Evolutionary conservation across 768 basidiomycete genomes (phyloP).

Genomic region (Suillus decipiens): DNA sequence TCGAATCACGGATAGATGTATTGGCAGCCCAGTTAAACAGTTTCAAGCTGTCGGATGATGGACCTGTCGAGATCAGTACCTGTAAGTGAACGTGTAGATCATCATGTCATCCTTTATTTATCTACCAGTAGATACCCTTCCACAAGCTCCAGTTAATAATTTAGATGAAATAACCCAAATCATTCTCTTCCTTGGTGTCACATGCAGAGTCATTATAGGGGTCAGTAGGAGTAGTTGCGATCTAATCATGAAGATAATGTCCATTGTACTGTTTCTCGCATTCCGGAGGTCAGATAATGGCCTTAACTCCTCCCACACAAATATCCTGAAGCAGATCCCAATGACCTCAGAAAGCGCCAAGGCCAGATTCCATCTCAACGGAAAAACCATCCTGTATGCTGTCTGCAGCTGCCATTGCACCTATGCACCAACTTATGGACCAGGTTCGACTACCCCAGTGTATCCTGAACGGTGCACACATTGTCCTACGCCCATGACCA

Average conservation of each 20-base stretch:
- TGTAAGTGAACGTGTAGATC: background rate
- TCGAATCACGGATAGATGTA: background rate
- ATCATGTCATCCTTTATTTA: background rate
- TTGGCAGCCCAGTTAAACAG: background rate
- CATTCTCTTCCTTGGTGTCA: background rate
- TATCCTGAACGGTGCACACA: background rate
- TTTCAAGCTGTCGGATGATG: background rate
- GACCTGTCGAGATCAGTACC: background rate
- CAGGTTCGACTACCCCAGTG: too few species aligned
- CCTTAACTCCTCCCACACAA: conserved; percentile 4
- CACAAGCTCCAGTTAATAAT: background rate
- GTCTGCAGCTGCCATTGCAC: too few species aligned
- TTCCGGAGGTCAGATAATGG: background rate
- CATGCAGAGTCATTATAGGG: conserved; percentile 17
- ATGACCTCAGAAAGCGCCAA: background rate
- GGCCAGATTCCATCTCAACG: background rate
- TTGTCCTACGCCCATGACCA: background rate
- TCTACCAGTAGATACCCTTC: background rate
- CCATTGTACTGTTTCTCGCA: background rate
- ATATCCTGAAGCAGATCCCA: conserved; percentile 1
- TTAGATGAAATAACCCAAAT: background rate
- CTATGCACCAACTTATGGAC: too few species aligned
- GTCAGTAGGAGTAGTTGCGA: conserved; percentile 13
- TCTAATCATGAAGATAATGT: conserved; percentile 10
- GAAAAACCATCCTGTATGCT: background rate